Percentiles rank a stretch among this genome's conserved stretches.
These are phyloP conservation scores for Danielia reshetovae DNA, from an alignment of 805 yeast genomes.

Conservation along the genomic window DNA sequence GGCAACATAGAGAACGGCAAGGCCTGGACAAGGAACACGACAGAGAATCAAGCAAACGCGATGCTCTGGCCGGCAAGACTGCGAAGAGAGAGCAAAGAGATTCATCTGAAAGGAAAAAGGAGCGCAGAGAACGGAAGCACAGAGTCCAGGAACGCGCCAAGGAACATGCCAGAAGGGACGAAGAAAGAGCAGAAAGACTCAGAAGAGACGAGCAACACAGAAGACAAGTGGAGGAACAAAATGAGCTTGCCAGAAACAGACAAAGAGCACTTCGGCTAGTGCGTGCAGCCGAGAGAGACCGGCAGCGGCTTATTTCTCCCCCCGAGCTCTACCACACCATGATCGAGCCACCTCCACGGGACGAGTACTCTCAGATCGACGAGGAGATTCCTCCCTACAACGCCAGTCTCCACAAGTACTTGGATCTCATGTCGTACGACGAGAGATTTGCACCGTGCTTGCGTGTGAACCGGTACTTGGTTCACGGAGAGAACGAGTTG, in stretches of 20 bases:
- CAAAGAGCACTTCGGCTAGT: conserved; percentile 9
- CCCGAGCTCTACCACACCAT: conserved; percentile 5
- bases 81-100: too few relatives aligned
- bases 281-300: conserved; percentile 14
- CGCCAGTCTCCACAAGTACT: conserved; percentile 17
- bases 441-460: conserved; percentile 22
- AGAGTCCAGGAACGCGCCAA: too few relatives aligned
- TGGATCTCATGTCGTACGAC: conserved; percentile 23
- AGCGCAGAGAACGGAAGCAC: too few relatives aligned
- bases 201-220: not conserved
- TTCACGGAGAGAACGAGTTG: conserved; percentile 15
- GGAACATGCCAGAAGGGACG: not conserved
- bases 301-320: conserved; percentile 1
- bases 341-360: conserved; percentile 9
- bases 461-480: conserved; percentile 20
- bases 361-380: conserved; percentile 10
- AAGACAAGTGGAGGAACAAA: not conserved
- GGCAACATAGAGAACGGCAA: too few relatives aligned
- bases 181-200: not conserved
- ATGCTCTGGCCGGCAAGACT: too few relatives aligned
- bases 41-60: too few relatives aligned
- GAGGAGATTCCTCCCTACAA: conserved; percentile 21
- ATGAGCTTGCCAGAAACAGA: not conserved
- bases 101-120: too few relatives aligned
- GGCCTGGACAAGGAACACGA: too few relatives aligned